These are phyloP conservation scores for Hypholoma sublateritium DNA, from an alignment of 768 basidiomycete species.

Conservation along the genomic window DNA sequence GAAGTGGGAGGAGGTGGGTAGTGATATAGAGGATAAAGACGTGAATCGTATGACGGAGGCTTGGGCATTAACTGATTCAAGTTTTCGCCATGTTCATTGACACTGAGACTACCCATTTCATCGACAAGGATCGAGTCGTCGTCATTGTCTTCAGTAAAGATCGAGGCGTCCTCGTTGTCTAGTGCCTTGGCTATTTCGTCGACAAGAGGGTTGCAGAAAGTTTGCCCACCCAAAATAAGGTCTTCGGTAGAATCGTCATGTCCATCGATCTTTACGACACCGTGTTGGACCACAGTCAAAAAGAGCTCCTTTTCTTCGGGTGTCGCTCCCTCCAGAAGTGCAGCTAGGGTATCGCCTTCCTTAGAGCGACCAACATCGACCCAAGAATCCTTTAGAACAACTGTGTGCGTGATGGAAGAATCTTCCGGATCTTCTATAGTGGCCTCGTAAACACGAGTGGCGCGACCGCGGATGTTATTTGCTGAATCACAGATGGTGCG, in stretches of 20 bases:
- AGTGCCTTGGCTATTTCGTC: neutral
- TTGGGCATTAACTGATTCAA: too few species aligned
- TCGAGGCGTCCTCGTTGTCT: neutral
- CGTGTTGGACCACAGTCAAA: neutral
- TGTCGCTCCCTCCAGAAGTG: neutral
- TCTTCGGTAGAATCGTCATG: neutral
- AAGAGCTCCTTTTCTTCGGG: neutral
- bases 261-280: neutral
- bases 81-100: too few species aligned
- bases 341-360: neutral
- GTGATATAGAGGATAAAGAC: too few species aligned
- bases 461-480: neutral
- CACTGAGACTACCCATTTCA: too few species aligned
- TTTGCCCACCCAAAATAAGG: neutral
- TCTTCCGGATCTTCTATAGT: too few species aligned
- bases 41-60: too few species aligned
- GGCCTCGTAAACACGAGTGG: neutral
- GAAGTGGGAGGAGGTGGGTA: too few species aligned
- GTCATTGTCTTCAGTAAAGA: neutral
- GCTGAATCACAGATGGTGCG: neutral
- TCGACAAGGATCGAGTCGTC: neutral
- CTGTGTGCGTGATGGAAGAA: neutral
- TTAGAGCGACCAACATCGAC: neutral
- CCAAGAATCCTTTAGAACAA: slow-evolving; percentile 2
- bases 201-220: neutral